phyloP scores from a whole-genome alignment of 1,284 basidiomycete genomes.

The Cystobasidiaceae sp. region DNA sequence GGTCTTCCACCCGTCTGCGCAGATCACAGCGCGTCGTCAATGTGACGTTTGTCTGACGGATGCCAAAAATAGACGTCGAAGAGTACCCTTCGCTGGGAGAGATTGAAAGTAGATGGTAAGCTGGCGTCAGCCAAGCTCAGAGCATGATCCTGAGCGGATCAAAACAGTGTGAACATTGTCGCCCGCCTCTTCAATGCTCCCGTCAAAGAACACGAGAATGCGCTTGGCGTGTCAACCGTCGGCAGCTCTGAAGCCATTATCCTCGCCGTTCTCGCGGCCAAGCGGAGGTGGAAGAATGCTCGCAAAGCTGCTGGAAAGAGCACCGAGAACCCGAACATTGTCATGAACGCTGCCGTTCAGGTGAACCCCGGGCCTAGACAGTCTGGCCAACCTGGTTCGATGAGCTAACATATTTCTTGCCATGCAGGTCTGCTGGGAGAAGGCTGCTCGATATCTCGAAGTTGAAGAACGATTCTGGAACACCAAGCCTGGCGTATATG shows the following conservation, averaged over 20 bases:
- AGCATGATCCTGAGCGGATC: no score
- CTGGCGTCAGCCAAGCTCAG: no score
- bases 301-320: constrained; percentile 45
- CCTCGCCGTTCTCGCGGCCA: constrained; percentile 45
- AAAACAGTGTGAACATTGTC: constrained; percentile 45
- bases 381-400: background rate
- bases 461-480: constrained; percentile 34
- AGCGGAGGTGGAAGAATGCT: constrained; percentile 43
- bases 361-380: constrained; percentile 6
- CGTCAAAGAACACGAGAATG: constrained; percentile 32
- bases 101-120: constrained; percentile 39
- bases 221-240: constrained; percentile 45
- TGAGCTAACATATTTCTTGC: background rate
- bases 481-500: constrained; percentile 41
- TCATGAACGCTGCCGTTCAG: constrained; percentile 47
- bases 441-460: constrained; percentile 44
- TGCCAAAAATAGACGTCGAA: constrained; percentile 31
- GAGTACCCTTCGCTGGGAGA: constrained; percentile 44
- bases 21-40: background rate
- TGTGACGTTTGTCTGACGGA: background rate
- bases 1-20: background rate
- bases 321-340: constrained; percentile 45
- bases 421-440: constrained; percentile 44
- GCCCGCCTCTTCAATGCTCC: constrained; percentile 47
- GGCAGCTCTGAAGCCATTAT: constrained; percentile 47